Conservation (phyloP, 192 early-diverging fungal species). For the Coemansia sp. region DNA sequence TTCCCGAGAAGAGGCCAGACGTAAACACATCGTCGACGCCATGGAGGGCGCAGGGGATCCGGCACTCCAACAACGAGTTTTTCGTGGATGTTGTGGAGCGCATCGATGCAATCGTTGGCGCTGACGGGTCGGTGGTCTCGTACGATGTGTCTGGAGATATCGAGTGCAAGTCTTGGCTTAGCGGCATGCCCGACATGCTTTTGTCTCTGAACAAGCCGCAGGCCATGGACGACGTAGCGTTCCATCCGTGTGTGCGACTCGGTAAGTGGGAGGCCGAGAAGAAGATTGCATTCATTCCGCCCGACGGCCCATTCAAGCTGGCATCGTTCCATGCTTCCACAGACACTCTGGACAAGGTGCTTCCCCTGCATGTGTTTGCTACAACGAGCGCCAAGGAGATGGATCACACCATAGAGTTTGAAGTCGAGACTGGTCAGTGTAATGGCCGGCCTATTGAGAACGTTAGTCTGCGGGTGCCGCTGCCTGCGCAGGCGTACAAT, state of each 20-base stretch:
- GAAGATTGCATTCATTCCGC: slow-evolving; percentile 87
- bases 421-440: slow-evolving; percentile 22
- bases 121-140: slow-evolving; percentile 67
- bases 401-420: slow-evolving; percentile 19
- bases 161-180: slow-evolving; percentile 70
- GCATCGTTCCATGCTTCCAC: slow-evolving; percentile 35
- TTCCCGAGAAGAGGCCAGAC: slow-evolving; percentile 19
- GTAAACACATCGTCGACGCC: slow-evolving; percentile 62
- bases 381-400: slow-evolving; percentile 9
- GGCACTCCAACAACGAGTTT: slow-evolving; percentile 90
- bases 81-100: slow-evolving; percentile 92
- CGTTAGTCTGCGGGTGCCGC: slow-evolving; percentile 29
- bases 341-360: slow-evolving; percentile 2
- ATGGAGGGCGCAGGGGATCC: slow-evolving; percentile 85
- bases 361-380: slow-evolving; percentile 28
- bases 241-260: slow-evolving; percentile 87
- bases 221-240: slow-evolving; percentile 76
- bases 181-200: slow-evolving; percentile 81
- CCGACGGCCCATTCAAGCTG: slow-evolving; percentile 89
- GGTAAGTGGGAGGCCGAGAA: slow-evolving; percentile 79
- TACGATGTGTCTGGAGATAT: slow-evolving; percentile 82
- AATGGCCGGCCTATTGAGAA: slow-evolving; percentile 30
- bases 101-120: slow-evolving; percentile 76
- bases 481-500: slow-evolving; percentile 39
- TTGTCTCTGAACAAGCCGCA: slow-evolving; percentile 70